Conservation (phyloP, 805 yeast species). For the Metschnikowia koreensis region DNA sequence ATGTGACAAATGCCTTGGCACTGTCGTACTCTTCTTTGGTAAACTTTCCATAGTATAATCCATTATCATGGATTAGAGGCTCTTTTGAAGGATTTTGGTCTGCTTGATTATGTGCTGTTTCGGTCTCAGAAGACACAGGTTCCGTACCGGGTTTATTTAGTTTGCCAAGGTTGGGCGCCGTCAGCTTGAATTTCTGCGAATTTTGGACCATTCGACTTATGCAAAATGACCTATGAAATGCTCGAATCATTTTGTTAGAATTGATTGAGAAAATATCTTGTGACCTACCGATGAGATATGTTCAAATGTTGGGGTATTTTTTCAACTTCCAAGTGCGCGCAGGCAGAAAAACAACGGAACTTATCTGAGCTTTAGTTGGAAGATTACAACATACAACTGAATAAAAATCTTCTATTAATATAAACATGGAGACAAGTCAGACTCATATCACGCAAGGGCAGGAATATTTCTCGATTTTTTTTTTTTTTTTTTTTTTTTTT, state of each 20-base stretch:
- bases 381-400: too few species aligned
- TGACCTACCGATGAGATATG: not conserved
- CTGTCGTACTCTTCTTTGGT: conserved; percentile 39
- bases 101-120: not conserved
- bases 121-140: not conserved
- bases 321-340: not conserved
- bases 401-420: not conserved
- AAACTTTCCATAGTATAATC: conserved; percentile 34
- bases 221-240: not conserved
- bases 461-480: not conserved
- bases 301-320: not conserved
- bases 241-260: not conserved
- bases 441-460: not conserved
- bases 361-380: too few species aligned
- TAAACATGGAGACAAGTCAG: not conserved
- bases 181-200: not conserved
- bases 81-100: not conserved
- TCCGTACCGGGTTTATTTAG: not conserved
- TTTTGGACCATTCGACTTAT: not conserved
- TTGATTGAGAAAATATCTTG: too few species aligned
- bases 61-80: conserved; percentile 25
- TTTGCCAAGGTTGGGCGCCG: not conserved
- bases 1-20: conserved; percentile 33
- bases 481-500: not conserved
- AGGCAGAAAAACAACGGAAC: too few species aligned